Conservation (phyloP, 2,329 filamentous ascomycete species). For the Myriosclerotinia scirpicola region DNA sequence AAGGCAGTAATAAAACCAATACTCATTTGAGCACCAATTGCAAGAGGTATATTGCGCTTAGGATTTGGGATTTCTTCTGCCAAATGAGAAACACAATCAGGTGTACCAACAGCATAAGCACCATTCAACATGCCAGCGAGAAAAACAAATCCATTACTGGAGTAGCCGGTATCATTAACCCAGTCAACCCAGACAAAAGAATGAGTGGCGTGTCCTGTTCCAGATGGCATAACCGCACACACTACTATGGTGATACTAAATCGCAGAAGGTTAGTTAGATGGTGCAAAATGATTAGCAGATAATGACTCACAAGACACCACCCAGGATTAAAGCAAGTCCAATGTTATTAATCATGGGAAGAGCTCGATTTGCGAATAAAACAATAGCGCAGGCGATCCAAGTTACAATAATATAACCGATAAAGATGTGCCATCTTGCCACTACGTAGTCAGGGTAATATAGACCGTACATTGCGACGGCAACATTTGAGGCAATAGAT, state of each 20-base stretch:
- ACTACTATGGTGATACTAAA: slow-evolving; percentile 45
- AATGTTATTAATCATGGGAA: slow-evolving; percentile 54
- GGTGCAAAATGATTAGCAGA: background rate
- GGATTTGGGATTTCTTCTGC: slow-evolving; percentile 62
- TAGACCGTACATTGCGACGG: slow-evolving; percentile 50
- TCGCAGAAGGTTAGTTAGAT: background rate
- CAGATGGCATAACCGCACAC: slow-evolving; percentile 54
- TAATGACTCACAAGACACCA: slow-evolving; percentile 44
- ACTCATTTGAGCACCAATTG: slow-evolving; percentile 51
- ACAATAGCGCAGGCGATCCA: slow-evolving; percentile 49
- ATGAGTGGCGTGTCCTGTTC: slow-evolving; percentile 45
- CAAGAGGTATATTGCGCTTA: slow-evolving; percentile 53
- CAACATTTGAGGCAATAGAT: slow-evolving; percentile 46
- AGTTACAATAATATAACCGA: slow-evolving; percentile 49
- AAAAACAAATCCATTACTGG: slow-evolving; percentile 56
- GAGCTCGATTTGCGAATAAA: slow-evolving; percentile 55
- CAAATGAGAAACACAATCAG: slow-evolving; percentile 64
- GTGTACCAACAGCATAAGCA: slow-evolving; percentile 65
- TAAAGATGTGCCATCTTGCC: slow-evolving; percentile 53
- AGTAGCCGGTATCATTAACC: slow-evolving; percentile 48
- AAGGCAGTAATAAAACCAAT: slow-evolving; percentile 55
- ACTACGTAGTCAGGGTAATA: slow-evolving; percentile 48
- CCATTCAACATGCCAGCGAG: slow-evolving; percentile 64
- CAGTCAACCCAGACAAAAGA: slow-evolving; percentile 49
- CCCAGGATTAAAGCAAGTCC: slow-evolving; percentile 53